Percentiles rank a stretch among this genome's conserved stretches.
phyloP scores from a whole-genome alignment of 1,284 basidiomycete genomes.

The Cutaneotrichosporon spelunceum region DNA sequence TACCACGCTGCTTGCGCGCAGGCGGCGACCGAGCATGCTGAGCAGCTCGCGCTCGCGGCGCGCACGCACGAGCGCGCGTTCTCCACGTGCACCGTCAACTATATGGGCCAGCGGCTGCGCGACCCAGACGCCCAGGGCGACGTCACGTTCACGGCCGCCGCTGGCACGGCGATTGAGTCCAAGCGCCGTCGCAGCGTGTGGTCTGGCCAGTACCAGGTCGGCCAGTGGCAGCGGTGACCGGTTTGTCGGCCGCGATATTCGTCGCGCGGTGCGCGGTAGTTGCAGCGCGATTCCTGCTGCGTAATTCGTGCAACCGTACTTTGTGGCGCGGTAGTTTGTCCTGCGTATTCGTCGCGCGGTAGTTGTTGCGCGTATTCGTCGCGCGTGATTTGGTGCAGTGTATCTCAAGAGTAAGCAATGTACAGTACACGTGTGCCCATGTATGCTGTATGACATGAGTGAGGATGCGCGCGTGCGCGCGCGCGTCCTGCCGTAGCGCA shows the following conservation, averaged over 20 bases:
- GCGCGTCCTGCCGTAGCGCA: too few relatives aligned
- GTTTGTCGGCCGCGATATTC: background rate
- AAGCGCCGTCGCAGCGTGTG: background rate
- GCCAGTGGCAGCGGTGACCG: slow-evolving; percentile 3
- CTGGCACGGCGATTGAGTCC: background rate
- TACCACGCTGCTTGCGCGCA: slow-evolving; percentile 9
- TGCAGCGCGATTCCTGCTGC: too few relatives aligned
- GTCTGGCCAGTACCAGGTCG: slow-evolving; percentile 6
- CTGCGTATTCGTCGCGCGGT: too few relatives aligned
- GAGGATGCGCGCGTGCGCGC: too few relatives aligned
- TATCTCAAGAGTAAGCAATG: too few relatives aligned
- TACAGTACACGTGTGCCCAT: too few relatives aligned
- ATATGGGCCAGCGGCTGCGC: slow-evolving; percentile 15
- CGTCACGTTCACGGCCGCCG: slow-evolving; percentile 4
- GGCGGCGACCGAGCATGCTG: slow-evolving; percentile 1
- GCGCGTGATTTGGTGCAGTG: too few relatives aligned
- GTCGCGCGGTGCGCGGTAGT: background rate
- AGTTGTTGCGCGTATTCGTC: too few relatives aligned
- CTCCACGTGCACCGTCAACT: slow-evolving; percentile 6
- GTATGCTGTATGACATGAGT: too few relatives aligned
- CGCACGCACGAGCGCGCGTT: slow-evolving; percentile 7
- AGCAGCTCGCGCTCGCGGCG: background rate
- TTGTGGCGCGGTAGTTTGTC: too few relatives aligned
- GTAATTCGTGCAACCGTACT: too few relatives aligned
- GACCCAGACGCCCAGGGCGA: slow-evolving; percentile 9